Evolutionary conservation across 768 basidiomycete genomes (phyloP), one percentile per base, ranked within the genome.

Genomic region (Pisolithus microcarpus): DNA sequence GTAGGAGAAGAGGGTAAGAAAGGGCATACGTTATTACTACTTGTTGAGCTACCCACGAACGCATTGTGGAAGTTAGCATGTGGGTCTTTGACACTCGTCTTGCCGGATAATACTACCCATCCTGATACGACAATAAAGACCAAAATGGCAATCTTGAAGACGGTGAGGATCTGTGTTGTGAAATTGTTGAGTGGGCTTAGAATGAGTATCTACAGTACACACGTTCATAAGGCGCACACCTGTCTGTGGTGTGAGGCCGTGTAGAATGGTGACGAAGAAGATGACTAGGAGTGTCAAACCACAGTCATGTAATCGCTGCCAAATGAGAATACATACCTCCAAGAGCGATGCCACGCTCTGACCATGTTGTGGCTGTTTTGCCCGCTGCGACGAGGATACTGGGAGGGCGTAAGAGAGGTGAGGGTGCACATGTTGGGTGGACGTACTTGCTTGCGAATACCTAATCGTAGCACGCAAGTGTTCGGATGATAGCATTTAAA

Each of bases 181-280:
- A 39, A 4, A 31, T 19, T 16, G 2, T 4, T 15, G 19, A 9
- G 24, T n/a, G 11, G 26, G 23, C 37, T 19, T 16, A 18, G 24
- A 11, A 3, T n/a, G 11, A 34, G 7, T 46, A n/a, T 0, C 26
- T 36, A n/a, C 38, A 26, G 37, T 45, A 13, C 70, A 44, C 36
- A 77, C 79, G 57, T 82, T 84, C 76, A 82, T 81, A 19, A 80
- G 34, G n/a, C 63, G 61, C 5, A 81, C 64, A 9, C 80, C 80
- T 1, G 71, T 52, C 4, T 64, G 70, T 0, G 81, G 79, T 0
- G 73, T 73, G 6, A 82, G 53, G 0, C 78, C 79, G 45, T 81
- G 81, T 1, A 82, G 61, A 11, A 77, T 24, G 0, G 77, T 76
- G 0, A 75, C 75, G 46, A 78, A 78, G 46, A 68, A 48, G 6